Evolutionary conservation across 2,329 filamentous ascomycete species (phyloP).

Genomic region (Arthroderma uncinatum): DNA sequence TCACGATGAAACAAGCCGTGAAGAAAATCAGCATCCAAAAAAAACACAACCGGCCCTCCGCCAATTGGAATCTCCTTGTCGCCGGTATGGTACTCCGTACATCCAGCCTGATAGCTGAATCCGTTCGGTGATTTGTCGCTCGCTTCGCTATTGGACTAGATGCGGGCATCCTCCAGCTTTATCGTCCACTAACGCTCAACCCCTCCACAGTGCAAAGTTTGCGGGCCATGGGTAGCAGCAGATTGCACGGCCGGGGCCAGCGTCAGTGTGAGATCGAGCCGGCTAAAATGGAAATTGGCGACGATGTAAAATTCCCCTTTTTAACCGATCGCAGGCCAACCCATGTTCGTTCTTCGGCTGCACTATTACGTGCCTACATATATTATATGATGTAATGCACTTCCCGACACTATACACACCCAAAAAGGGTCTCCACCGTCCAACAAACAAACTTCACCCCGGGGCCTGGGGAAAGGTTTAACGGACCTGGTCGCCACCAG

Average conservation of each 20-base stretch:
- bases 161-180: background rate
- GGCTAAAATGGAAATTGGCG: slow-evolving; percentile 5
- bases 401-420: background rate
- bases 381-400: background rate
- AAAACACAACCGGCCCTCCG: background rate
- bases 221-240: background rate
- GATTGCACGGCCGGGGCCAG: background rate
- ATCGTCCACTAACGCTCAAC: background rate
- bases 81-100: background rate
- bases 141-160: background rate
- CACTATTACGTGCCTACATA: background rate
- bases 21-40: background rate
- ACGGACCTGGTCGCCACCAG: background rate
- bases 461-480: background rate
- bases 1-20: background rate
- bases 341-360: background rate
- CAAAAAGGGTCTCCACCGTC: background rate
- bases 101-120: background rate
- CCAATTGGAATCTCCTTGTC: background rate
- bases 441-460: slow-evolving; percentile 3
- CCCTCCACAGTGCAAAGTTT: background rate
- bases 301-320: slow-evolving; percentile 5
- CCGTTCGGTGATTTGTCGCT: background rate
- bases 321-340: slow-evolving; percentile 2
- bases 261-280: background rate